Percentiles rank a stretch among this genome's conserved stretches.
Evolutionary conservation across 257 asterid genomes (phyloP).

Genomic region (Cruciata laevipes): DNA sequence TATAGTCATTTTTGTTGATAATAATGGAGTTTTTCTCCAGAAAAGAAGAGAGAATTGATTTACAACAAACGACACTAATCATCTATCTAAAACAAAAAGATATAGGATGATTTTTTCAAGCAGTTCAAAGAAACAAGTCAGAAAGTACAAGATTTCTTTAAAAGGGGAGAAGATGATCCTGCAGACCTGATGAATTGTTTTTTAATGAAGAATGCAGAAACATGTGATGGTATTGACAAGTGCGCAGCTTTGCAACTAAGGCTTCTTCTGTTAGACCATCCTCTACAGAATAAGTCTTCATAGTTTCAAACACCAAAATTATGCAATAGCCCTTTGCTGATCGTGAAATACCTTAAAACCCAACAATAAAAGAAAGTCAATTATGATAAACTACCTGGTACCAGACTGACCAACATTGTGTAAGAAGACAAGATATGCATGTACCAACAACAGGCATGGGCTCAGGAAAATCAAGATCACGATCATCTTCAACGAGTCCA

Average conservation of each 20-base stretch:
- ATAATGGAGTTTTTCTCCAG: background rate
- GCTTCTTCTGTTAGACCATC: constrained; percentile 98
- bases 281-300: constrained; percentile 86
- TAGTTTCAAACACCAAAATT: constrained; percentile 74
- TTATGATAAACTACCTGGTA: background rate
- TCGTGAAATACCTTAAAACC: constrained; percentile 69
- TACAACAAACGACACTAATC: background rate
- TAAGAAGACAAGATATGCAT: constrained; percentile 9
- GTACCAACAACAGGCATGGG: constrained; percentile 97
- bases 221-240: constrained; percentile 79
- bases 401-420: background rate
- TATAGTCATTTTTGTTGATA: background rate
- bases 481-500: constrained; percentile 92
- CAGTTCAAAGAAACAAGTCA: constrained; percentile 1
- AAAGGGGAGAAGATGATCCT: constrained; percentile 4
- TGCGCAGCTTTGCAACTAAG: constrained; percentile 83
- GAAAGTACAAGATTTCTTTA: background rate
- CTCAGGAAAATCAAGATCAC: constrained; percentile 89
- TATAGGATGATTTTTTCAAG: background rate
- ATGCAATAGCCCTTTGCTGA: constrained; percentile 93
- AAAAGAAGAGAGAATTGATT: background rate
- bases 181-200: constrained; percentile 74
- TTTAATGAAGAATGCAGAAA: constrained; percentile 76
- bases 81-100: background rate
- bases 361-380: constrained; percentile 12